A percentile compares a stretch with the other conserved stretches of the same genome.
These are phyloP conservation scores for Fusarium sp. DNA, from an alignment of 2,329 filamentous ascomycete genomes.

Conservation along the genomic window DNA sequence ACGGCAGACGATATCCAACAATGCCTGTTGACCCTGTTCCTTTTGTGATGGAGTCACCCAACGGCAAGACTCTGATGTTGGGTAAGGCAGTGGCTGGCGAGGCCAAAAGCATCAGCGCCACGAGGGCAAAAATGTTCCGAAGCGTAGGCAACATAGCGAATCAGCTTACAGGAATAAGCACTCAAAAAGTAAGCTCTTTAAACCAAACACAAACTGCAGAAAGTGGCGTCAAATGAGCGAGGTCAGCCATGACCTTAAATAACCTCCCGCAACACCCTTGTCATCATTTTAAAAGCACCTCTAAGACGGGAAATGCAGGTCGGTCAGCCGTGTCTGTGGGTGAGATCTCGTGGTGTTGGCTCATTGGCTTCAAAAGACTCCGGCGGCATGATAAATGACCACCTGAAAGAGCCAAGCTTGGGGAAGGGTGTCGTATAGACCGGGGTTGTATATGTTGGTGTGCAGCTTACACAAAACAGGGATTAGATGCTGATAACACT, in stretches of 20 bases:
- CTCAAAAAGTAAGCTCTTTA: neutral
- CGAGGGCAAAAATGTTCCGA: neutral
- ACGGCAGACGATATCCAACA: conserved; percentile 13
- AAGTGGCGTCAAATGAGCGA: conserved; percentile 20
- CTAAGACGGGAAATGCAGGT: conserved; percentile 4
- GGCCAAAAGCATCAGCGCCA: neutral
- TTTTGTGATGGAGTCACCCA: conserved; percentile 35
- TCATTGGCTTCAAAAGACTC: conserved; percentile 3
- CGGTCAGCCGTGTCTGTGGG: neutral
- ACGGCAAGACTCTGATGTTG: conserved; percentile 20
- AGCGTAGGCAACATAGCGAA: conserved; percentile 1
- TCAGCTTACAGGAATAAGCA: neutral
- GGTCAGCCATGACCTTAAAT: conserved; percentile 6
- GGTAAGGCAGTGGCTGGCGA: conserved; percentile 8
- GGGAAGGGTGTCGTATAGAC: neutral
- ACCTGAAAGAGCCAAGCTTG: neutral
- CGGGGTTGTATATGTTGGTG: neutral
- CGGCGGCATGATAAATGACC: neutral
- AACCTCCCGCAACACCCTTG: neutral
- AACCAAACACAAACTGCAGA: neutral
- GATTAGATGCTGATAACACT: neutral
- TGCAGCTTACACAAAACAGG: conserved; percentile 1
- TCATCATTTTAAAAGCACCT: conserved; percentile 2
- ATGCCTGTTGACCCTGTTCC: conserved; percentile 23
- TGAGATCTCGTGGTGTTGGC: conserved; percentile 18